Evolutionary conservation across 305 asterid genomes (phyloP), one percentile per base, ranked within the genome.

Genomic region (Fraxinus sp.): DNA sequence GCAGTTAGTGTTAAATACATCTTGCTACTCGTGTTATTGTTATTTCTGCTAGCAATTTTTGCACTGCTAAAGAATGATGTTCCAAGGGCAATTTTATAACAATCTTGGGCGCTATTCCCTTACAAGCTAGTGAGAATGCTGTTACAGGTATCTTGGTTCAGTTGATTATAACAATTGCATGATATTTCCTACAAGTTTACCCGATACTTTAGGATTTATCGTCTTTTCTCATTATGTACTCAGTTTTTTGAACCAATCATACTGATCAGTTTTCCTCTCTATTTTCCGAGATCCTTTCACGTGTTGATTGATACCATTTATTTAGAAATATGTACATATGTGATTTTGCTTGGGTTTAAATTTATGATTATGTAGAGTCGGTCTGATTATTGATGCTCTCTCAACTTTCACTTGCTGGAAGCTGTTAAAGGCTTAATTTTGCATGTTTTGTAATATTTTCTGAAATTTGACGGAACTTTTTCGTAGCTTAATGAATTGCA

Each of bases 1-100:
- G 3, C 26, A 4, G 22, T 11, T 72, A 41, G 77, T 79, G 26
- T 39, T 39, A 64, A 41, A 37, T 72, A 74, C 84, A 35, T 83
- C 57, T 74, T 22, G 0, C 74, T 82, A 24, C 14, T 78, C 22
- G 20, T 18, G 7, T 74, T 22, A 0, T 59, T 0, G 30, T 49
- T 32, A 20, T 36, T 57, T 59, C 39, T 52, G 74, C 16, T 22
- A 11, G 30, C 37, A 35, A 20, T 20, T 64, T 41, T 74, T 72
- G 35, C 33, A 9, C 79, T 74, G 16, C n/a, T 81, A 5, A 20
- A 5, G 28, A 74, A 81, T 74, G 28, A n/a, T 57, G 68, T 57
- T 59, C 70, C 28, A 4, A 59, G 9, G 28, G 4, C 13, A n/a
- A n/a, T 59, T 59, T 59, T 16, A 18, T 20, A n/a, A 20, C 28